Conservation (phyloP, 305 asterid species). For the Withania somnifera region DNA sequence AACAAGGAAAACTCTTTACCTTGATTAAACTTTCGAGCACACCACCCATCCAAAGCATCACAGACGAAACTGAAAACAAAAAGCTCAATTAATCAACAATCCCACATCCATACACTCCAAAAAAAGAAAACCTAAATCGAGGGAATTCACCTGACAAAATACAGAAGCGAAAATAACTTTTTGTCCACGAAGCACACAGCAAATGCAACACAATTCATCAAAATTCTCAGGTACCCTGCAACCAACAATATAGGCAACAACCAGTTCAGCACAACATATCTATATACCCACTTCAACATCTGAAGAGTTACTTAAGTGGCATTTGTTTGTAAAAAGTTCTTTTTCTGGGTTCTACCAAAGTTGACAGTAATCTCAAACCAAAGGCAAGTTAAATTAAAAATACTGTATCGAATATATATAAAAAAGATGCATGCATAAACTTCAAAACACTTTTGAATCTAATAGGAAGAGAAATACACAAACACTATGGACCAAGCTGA, state of each 20-base stretch:
- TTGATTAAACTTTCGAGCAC: constrained; percentile 93
- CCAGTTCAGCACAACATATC: neutral
- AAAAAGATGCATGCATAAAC: neutral
- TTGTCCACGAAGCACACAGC: constrained; percentile 82
- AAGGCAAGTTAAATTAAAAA: neutral
- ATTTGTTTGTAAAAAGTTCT: neutral
- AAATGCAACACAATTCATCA: constrained; percentile 85
- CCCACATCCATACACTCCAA: neutral
- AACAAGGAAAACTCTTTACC: constrained; percentile 37
- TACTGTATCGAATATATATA: neutral
- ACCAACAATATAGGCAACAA: neutral
- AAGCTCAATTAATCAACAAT: neutral
- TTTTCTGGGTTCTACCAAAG: neutral
- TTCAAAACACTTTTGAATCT: neutral
- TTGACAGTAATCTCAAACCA: neutral
- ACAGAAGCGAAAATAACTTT: constrained; percentile 65
- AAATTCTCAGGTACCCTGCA: constrained; percentile 34
- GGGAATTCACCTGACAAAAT: constrained; percentile 54
- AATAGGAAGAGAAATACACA: neutral
- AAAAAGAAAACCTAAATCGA: neutral
- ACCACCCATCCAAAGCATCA: constrained; percentile 98
- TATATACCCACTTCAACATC: neutral
- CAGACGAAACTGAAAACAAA: constrained; percentile 66
- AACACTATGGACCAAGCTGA: neutral
- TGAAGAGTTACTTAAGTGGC: neutral